Evolutionary conservation across 805 yeast species (phyloP), one percentile per base, ranked within the genome.

Genomic region (Komagataella pastoris): DNA sequence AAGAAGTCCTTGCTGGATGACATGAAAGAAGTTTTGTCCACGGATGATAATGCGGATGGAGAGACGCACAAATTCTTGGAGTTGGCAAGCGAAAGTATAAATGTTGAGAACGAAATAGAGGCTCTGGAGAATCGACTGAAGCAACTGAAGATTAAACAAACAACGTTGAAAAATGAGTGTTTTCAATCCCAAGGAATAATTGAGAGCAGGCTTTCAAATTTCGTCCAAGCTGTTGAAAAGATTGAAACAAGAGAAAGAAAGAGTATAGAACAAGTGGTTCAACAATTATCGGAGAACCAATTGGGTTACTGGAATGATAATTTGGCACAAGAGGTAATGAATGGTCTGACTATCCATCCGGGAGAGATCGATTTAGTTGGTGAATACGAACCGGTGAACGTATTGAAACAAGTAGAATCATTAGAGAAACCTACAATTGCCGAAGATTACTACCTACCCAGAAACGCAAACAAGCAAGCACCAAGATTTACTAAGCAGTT

Each of bases 131-230:
- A 52, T 7, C 63, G 65, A 43, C 57, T 78, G 30, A 47, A 50
- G 7, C 54, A 56, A 2, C 55, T 76, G 17, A 65, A 63, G 47
- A 55, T 55, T 2, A 73, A 71, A 57, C 69, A 70, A 49, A 55
- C 52, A 8, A 53, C 68, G 2, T 50, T 78, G 0, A 56, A 58
- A 8, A 50, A 56, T 7, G 81, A 77, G 56, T 62, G 76, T 23
- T 63, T 66, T 21, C 70, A 69, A 18, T 69, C 82, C 1, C 71
- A 74, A 56, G 76, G 81, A 2, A 68, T 78, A 3, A 55, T 78
- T 21, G 82, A 77, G 52, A 73, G 77, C 52, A 71, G 66, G 54
- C 60, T 77, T 0, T 71, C 77, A 10, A 68, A 67, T 46, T 74
- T 71, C 54, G 71, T 70, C 14, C 73, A 72, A 45, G 56, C 65